Conservation (phyloP, 2,329 filamentous ascomycete species). For the Raffaelea ambrosiae region DNA sequence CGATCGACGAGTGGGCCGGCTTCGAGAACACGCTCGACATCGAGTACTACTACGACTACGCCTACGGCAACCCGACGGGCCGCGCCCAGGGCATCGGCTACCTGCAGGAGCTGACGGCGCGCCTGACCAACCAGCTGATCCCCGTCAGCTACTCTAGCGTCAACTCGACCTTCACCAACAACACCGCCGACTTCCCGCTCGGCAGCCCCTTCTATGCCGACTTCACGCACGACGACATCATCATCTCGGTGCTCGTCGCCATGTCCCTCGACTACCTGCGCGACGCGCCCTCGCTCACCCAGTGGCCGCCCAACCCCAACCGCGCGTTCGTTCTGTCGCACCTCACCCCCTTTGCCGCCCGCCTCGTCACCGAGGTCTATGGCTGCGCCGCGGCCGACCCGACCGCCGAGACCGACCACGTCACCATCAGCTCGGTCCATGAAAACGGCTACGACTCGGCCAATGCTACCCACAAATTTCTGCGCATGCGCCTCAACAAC, state of each 20-base stretch:
- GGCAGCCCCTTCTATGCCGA: conserved; percentile 41
- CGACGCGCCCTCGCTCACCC: conserved; percentile 31
- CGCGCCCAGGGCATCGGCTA: conserved; percentile 45
- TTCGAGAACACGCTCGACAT: conserved; percentile 46
- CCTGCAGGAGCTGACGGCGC: conserved; percentile 40
- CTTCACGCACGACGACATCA: conserved; percentile 45
- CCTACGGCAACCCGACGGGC: conserved; percentile 38
- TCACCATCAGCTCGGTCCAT: conserved; percentile 29
- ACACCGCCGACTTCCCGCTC: conserved; percentile 35
- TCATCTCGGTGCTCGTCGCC: conserved; percentile 39
- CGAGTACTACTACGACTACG: conserved; percentile 39
- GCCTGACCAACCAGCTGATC: conserved; percentile 37
- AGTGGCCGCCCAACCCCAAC: conserved; percentile 31
- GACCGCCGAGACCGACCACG: conserved; percentile 25
- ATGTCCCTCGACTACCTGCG: conserved; percentile 47
- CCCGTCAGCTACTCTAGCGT: conserved; percentile 39
- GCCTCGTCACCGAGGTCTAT: conserved; percentile 47
- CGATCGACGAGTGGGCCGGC: conserved; percentile 43
- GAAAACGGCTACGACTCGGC: conserved; percentile 36
- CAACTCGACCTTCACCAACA: conserved; percentile 39
- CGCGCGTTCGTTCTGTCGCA: conserved; percentile 39
- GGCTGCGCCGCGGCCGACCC: conserved; percentile 35
- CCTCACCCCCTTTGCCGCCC: conserved; percentile 45
- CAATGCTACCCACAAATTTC: conserved; percentile 34
- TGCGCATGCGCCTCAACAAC: conserved; percentile 40